Base-by-base conservation (phyloP, 768 basidiomycete species). In the Fibroporia radiculosa region DNA sequence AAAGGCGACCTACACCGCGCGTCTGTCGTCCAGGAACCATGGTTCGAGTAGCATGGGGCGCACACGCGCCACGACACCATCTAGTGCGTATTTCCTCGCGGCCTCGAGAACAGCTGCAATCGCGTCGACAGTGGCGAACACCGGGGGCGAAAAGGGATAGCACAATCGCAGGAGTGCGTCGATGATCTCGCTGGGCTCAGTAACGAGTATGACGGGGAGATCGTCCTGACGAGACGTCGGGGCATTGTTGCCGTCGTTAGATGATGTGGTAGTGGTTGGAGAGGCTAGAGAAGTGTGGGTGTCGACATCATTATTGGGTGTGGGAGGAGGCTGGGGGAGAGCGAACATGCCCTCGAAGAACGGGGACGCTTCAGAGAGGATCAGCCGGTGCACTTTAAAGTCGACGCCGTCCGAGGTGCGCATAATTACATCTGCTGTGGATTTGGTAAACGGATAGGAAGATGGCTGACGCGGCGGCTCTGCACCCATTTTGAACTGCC, bases 281-380 rank as follows among this genome's bases (percentile, higher is more conserved):
- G n/a, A n/a, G n/a, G n/a, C n/a, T n/a, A n/a, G n/a, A n/a, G n/a
- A n/a, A n/a, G n/a, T n/a, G n/a, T n/a, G n/a, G n/a, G n/a, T n/a
- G n/a, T n/a, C n/a, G n/a, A n/a, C n/a, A n/a, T n/a, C n/a, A n/a
- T n/a, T n/a, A 36, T 3, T 54, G 51, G 2, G 64, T 65, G n/a
- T 0, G 62, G 59, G 11, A 53, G 50, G 22, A 53, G 61, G 47
- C 26, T 66, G 60, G 2, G 62, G 60, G 6, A 62, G 42, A n/a
- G 47, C 29, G 37, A 68, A 63, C 44, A 71, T 53, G 19, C 56
- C 47, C 28, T 55, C 49, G 48, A 66, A 71, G 52, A 63, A 56
- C 0, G 61, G 56, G 10, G 67, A 68, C 0, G 65, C 55, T 12
- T 64, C 56, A 10, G 60, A 33, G 12, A 68, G 60, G 18, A 63